A percentile compares a stretch with the other conserved stretches of the same genome.
Conservation (phyloP, 805 yeast species). For the Yamadazyma philogaea region DNA sequence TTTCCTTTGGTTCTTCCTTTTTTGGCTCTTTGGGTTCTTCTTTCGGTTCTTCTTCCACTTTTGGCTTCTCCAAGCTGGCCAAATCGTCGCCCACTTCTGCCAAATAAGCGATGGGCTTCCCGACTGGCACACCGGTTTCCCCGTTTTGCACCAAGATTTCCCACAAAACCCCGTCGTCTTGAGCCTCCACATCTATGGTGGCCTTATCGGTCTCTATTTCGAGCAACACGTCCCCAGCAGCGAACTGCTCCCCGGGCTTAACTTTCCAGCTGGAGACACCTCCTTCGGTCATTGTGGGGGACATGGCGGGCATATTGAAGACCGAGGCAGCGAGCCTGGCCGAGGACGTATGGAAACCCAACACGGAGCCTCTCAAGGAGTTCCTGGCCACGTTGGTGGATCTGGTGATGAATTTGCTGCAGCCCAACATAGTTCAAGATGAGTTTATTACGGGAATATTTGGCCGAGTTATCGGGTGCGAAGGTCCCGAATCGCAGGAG, state of each 20-base stretch:
- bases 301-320: slow-evolving; percentile 97
- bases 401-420: slow-evolving; percentile 1
- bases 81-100: slow-evolving; percentile 90
- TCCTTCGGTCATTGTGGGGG: slow-evolving; percentile 97
- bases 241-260: slow-evolving; percentile 63
- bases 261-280: slow-evolving; percentile 88
- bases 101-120: slow-evolving; percentile 81
- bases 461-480: slow-evolving; percentile 11
- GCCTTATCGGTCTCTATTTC: slow-evolving; percentile 90
- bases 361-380: not conserved
- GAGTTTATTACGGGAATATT: slow-evolving; percentile 5
- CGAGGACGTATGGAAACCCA: slow-evolving; percentile 2
- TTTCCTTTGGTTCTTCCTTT: slow-evolving; percentile 13
- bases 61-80: slow-evolving; percentile 57
- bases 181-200: slow-evolving; percentile 80
- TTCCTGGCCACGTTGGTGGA: slow-evolving; percentile 8
- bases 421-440: not conserved
- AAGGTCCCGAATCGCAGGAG: slow-evolving; percentile 2
- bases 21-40: slow-evolving; percentile 13
- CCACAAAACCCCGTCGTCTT: slow-evolving; percentile 87
- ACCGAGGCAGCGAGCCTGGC: slow-evolving; percentile 34
- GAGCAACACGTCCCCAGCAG: slow-evolving; percentile 76
- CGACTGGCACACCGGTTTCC: slow-evolving; percentile 75
- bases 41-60: slow-evolving; percentile 23
- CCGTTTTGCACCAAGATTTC: slow-evolving; percentile 73